phyloP scores from a whole-genome alignment of 345 rosid species.

The Euphorbia peplus region DNA sequence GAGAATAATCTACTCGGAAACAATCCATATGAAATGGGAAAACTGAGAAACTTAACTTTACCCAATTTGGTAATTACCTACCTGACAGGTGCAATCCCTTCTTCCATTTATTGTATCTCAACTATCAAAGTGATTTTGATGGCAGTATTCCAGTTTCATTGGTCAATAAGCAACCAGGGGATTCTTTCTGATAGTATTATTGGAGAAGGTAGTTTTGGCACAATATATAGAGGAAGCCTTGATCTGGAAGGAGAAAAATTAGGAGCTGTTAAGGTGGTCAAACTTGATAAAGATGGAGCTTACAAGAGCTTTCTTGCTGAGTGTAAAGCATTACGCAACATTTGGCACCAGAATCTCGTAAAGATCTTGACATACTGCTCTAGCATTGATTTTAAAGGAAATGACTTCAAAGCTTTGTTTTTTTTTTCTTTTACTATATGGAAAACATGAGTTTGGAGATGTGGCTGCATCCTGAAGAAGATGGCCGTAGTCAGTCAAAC shows the following conservation, averaged over 20 bases:
- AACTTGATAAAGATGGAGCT: slow-evolving; percentile 7
- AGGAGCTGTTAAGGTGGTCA: slow-evolving; percentile 11
- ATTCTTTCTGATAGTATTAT: background rate
- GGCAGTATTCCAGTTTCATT: slow-evolving; percentile 5
- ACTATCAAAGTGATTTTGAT: background rate
- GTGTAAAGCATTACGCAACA: background rate
- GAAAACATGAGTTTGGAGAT: background rate
- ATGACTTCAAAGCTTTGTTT: slow-evolving; percentile 9
- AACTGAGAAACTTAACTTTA: background rate
- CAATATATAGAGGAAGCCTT: slow-evolving; percentile 1
- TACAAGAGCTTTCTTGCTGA: slow-evolving; percentile 4
- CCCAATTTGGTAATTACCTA: background rate
- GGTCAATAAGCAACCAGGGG: too few species aligned
- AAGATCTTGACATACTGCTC: slow-evolving; percentile 9
- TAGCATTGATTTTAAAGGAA: slow-evolving; percentile 2
- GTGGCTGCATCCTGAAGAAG: slow-evolving; percentile 6
- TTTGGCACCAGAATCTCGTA: slow-evolving; percentile 11
- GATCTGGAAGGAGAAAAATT: background rate
- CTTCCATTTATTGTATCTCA: background rate
- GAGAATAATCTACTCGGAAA: background rate
- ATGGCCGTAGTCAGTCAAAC: background rate
- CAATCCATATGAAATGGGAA: slow-evolving; percentile 9
- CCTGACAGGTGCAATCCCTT: slow-evolving; percentile 5
- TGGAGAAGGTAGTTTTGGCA: slow-evolving; percentile 6
- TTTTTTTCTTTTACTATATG: slow-evolving; percentile 9